These are phyloP conservation scores for Cryphonectria carpinicola DNA, from an alignment of 2,329 filamentous ascomycete species.

Conservation along the genomic window DNA sequence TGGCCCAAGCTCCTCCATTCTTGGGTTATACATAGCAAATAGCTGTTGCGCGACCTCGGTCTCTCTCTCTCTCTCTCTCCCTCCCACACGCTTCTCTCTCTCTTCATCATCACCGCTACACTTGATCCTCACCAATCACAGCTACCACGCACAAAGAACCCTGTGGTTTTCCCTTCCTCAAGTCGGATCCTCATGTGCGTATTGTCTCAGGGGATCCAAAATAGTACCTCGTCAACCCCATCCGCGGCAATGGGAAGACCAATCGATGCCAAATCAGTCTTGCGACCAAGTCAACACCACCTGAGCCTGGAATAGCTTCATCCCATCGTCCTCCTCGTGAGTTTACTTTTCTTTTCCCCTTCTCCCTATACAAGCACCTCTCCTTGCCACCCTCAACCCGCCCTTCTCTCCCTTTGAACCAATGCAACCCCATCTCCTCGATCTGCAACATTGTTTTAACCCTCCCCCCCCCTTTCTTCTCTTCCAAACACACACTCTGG, in stretches of 20 bases:
- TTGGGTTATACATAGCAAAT: conserved; percentile 6
- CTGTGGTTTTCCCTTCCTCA: not conserved
- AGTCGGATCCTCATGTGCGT: conserved; percentile 1
- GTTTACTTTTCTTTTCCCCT: not conserved
- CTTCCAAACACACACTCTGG: not conserved
- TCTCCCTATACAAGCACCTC: not conserved
- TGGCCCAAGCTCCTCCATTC: conserved; percentile 17
- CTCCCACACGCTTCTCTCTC: not conserved
- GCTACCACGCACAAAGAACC: not conserved
- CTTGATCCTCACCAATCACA: not conserved
- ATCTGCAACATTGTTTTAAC: not conserved
- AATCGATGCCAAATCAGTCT: conserved; percentile 20
- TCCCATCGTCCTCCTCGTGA: not conserved
- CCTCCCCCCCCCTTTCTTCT: too few species aligned
- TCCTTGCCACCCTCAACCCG: too few species aligned
- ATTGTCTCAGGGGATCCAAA: conserved; percentile 1
- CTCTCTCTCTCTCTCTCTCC: too few species aligned
- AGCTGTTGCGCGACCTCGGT: conserved; percentile 5
- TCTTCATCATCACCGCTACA: not conserved
- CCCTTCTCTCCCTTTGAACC: not conserved
- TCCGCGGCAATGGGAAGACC: conserved; percentile 28
- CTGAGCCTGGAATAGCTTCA: conserved; percentile 6
- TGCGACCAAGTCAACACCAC: conserved; percentile 21
- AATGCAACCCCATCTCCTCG: not conserved
- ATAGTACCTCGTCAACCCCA: not conserved